Evolutionary conservation across 768 basidiomycete species (phyloP).

Genomic region (Russula foetens): DNA sequence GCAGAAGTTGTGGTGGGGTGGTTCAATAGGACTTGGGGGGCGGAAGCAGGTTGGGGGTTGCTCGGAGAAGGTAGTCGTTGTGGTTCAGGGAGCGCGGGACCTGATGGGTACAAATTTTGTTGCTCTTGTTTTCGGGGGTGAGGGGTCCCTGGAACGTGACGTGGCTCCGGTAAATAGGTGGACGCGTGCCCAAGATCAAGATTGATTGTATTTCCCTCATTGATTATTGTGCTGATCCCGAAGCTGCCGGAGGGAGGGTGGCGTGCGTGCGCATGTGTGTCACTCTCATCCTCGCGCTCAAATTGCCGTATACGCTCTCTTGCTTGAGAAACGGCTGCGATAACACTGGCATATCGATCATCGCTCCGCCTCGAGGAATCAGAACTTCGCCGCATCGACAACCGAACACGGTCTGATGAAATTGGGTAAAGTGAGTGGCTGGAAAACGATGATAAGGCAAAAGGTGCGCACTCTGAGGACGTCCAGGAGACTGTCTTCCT

Average conservation of each 20-base stretch:
- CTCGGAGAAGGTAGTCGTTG: conserved; percentile 1
- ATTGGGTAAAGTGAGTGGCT: neutral
- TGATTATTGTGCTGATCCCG: conserved; percentile 9
- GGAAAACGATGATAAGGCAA: neutral
- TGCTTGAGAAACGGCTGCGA: conserved; percentile 6
- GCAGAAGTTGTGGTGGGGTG: neutral
- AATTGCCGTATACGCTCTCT: conserved; percentile 1
- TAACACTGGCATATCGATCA: conserved; percentile 7
- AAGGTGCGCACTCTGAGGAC: conserved; percentile 6
- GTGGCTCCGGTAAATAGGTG: conserved; percentile 8
- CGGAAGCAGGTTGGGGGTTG: neutral
- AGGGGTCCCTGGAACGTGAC: conserved; percentile 15
- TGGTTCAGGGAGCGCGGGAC: conserved; percentile 3
- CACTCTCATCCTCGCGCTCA: neutral
- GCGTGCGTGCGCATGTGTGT: neutral
- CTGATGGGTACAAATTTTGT: neutral
- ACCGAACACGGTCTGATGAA: conserved; percentile 5
- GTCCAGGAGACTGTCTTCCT: neutral
- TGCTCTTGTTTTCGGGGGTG: neutral
- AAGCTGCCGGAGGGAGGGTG: conserved; percentile 1
- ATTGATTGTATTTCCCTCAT: neutral
- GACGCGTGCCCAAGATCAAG: conserved; percentile 2
- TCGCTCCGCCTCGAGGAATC: conserved; percentile 1
- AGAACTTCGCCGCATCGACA: conserved; percentile 9
- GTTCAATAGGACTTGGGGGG: neutral